Percentiles rank a stretch among this genome's conserved stretches.
These are phyloP conservation scores for Malassezia slooffiae DNA, from an alignment of 1,284 basidiomycete species.

Conservation along the genomic window DNA sequence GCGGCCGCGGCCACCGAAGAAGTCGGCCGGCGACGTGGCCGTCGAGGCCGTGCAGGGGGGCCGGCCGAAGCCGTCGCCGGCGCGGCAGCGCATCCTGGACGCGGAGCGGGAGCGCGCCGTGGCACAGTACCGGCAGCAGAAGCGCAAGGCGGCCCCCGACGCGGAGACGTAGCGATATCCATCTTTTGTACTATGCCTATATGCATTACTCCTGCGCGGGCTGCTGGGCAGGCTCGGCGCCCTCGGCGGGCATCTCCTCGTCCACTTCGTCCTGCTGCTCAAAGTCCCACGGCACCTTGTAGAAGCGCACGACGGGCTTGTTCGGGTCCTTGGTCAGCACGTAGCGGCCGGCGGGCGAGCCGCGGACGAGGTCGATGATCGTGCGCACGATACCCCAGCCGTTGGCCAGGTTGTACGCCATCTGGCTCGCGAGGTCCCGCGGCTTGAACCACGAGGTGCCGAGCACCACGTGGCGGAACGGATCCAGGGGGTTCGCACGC, in stretches of 20 bases:
- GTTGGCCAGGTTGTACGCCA: conserved; percentile 87
- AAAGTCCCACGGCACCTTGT: conserved; percentile 74
- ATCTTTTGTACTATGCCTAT: too few relatives aligned
- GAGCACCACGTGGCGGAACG: conserved; percentile 86
- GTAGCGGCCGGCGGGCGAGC: conserved; percentile 34
- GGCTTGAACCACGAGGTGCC: conserved; percentile 92
- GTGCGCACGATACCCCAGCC: conserved; percentile 87
- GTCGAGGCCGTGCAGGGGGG: conserved; percentile 1
- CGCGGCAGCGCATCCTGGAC: conserved; percentile 29
- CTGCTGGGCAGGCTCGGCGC: conserved; percentile 52
- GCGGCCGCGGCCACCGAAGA: conserved; percentile 24
- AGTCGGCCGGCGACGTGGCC: neutral
- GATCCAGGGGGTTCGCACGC: conserved; percentile 82
- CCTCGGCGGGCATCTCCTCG: conserved; percentile 52
- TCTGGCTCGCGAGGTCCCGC: conserved; percentile 81
- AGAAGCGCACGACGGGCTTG: conserved; percentile 74
- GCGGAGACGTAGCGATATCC: too few relatives aligned
- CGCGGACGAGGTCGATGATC: conserved; percentile 37
- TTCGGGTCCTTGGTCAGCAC: conserved; percentile 46
- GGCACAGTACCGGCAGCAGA: conserved; percentile 29
- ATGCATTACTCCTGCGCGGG: conserved; percentile 16
- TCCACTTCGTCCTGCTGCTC: conserved; percentile 52
- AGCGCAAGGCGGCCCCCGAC: conserved; percentile 9
- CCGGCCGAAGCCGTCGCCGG: conserved; percentile 26
- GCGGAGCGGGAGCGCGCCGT: conserved; percentile 31